Evolutionary conservation across 2,329 filamentous ascomycete species (phyloP).

Genomic region (Ophiosphaerella herpotricha): DNA sequence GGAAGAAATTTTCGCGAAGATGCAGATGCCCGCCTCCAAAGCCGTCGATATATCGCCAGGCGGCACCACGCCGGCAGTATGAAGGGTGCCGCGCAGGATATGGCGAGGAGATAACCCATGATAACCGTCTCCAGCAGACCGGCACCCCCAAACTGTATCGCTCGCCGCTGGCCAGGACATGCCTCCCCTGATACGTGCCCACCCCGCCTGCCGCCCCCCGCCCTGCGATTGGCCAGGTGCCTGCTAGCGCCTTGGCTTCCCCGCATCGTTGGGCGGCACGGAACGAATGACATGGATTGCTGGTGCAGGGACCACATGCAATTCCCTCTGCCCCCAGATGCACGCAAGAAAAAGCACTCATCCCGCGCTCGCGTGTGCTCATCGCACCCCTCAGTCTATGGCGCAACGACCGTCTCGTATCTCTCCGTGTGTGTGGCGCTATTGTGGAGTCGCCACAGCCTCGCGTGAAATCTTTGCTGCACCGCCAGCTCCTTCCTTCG

Average conservation of each 20-base stretch:
- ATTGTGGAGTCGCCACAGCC: constrained; percentile 3
- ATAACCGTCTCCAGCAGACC: constrained; percentile 20
- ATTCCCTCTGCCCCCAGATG: constrained; percentile 8
- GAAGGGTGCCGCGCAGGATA: constrained; percentile 3
- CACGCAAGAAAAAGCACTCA: constrained; percentile 19
- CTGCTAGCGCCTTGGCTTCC: constrained; percentile 18
- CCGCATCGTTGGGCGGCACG: constrained; percentile 27
- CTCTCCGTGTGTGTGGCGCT: constrained; percentile 1
- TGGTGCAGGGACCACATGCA: constrained; percentile 10
- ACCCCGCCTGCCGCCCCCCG: constrained; percentile 4
- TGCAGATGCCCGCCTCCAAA: constrained; percentile 20
- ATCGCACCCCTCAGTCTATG: constrained; percentile 20
- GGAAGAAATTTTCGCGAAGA: constrained; percentile 29
- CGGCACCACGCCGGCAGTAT: constrained; percentile 7
- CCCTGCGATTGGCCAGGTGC: constrained; percentile 5
- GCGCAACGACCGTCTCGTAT: constrained; percentile 22
- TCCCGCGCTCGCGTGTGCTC: constrained; percentile 22
- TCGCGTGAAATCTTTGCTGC: constrained; percentile 4
- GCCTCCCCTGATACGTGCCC: constrained; percentile 14
- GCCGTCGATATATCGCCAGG: neutral
- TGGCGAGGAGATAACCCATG: constrained; percentile 15
- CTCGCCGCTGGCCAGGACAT: constrained; percentile 15
- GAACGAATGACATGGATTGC: constrained; percentile 16
- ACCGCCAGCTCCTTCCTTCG: neutral
- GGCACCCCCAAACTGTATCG: constrained; percentile 17